Percentiles rank a stretch among this genome's conserved stretches.
Conservation (phyloP, 2,329 filamentous ascomycete genomes). For the Penicillium sp. region DNA sequence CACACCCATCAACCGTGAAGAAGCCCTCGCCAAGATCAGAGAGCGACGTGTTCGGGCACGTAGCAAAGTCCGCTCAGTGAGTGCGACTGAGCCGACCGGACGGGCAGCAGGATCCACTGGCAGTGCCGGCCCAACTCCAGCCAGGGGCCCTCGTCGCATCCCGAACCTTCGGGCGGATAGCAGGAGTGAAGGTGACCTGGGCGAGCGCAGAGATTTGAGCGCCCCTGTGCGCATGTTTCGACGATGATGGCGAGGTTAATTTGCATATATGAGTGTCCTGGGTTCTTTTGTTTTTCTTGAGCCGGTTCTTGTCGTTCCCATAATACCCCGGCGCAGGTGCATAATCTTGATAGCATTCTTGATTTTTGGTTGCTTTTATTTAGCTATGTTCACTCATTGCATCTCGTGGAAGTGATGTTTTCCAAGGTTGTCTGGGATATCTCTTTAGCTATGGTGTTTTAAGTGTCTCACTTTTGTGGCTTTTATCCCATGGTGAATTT, state of each 20-base stretch:
- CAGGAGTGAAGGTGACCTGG: slow-evolving; percentile 26
- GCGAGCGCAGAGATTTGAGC: slow-evolving; percentile 35
- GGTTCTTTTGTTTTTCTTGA: slow-evolving; percentile 12
- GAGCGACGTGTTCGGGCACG: slow-evolving; percentile 45
- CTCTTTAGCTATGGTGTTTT: slow-evolving; percentile 9
- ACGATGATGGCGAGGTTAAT: slow-evolving; percentile 12
- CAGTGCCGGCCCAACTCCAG: slow-evolving; percentile 24
- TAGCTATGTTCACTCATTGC: slow-evolving; percentile 9
- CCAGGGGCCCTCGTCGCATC: slow-evolving; percentile 28
- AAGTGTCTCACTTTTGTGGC: slow-evolving; percentile 1
- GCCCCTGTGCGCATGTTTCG: slow-evolving; percentile 35
- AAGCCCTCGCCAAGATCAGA: slow-evolving; percentile 47
- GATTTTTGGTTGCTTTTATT: slow-evolving; percentile 1
- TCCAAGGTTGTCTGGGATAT: slow-evolving; percentile 1
- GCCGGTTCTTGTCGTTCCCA: slow-evolving; percentile 17
- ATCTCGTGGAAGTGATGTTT: slow-evolving; percentile 8
- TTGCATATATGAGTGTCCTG: slow-evolving; percentile 12
- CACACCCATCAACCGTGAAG: slow-evolving; percentile 45
- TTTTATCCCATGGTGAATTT: background rate
- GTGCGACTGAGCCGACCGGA: slow-evolving; percentile 35
- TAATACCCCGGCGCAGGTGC: slow-evolving; percentile 29
- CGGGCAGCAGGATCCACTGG: slow-evolving; percentile 25
- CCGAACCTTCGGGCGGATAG: slow-evolving; percentile 32
- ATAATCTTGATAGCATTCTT: slow-evolving; percentile 11
- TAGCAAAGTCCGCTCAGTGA: slow-evolving; percentile 40